phyloP scores from a whole-genome alignment of 257 asterid species.

The Nicotiana knightiana region DNA sequence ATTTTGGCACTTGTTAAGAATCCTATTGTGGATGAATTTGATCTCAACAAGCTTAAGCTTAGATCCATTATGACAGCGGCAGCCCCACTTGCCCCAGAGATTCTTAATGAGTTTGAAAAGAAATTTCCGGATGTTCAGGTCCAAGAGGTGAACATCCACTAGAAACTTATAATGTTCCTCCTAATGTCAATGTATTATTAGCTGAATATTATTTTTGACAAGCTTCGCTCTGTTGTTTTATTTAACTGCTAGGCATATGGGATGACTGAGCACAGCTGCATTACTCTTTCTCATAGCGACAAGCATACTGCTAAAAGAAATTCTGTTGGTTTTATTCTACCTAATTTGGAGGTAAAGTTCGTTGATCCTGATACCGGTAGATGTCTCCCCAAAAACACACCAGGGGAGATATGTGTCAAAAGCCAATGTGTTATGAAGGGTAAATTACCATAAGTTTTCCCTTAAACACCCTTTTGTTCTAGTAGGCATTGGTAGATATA shows the following conservation, averaged over 20 bases:
- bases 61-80: conserved; percentile 88
- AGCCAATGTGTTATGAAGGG: conserved; percentile 97
- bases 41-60: conserved; percentile 58
- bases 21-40: conserved; percentile 77
- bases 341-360: conserved; percentile 82
- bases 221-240: not conserved
- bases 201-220: not conserved
- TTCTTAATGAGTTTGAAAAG: conserved; percentile 59
- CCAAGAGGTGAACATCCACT: conserved; percentile 55
- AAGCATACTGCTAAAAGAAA: conserved; percentile 61
- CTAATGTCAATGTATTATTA: not conserved
- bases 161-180: not conserved
- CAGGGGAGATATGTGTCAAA: conserved; percentile 82
- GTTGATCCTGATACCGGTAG: conserved; percentile 61
- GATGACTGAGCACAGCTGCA: conserved; percentile 97
- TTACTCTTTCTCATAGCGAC: conserved; percentile 66
- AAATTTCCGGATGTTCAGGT: conserved; percentile 75
- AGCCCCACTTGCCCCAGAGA: conserved; percentile 90
- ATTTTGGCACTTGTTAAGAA: conserved; percentile 79
- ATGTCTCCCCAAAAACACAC: conserved; percentile 62
- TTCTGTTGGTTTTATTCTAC: conserved; percentile 88
- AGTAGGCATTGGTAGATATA: not conserved
- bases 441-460: not conserved
- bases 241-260: conserved; percentile 64
- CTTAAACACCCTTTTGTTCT: not conserved